Percentiles rank a stretch among this genome's conserved stretches.
These are phyloP conservation scores for Penicillium sp. DNA, from an alignment of 2,329 filamentous ascomycete genomes.

Conservation along the genomic window DNA sequence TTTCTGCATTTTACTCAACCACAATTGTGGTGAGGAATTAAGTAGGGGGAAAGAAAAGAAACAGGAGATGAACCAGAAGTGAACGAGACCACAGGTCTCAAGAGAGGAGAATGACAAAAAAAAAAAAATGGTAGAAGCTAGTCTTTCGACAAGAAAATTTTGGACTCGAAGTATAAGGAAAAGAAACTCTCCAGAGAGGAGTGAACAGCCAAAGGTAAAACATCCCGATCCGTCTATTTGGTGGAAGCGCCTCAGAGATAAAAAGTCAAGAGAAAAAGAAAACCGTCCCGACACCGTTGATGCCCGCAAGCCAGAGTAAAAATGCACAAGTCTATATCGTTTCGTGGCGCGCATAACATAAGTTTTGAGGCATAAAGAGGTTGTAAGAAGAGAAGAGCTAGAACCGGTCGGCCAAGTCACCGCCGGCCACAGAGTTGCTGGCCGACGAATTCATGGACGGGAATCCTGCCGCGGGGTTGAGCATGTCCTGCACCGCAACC, in stretches of 20 bases:
- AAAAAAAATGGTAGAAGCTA: constrained; percentile 5
- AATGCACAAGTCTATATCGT: constrained; percentile 44
- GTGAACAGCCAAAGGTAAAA: constrained; percentile 13
- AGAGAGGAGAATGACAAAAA: constrained; percentile 23
- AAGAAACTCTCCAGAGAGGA: constrained; percentile 4
- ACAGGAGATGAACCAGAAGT: constrained; percentile 11
- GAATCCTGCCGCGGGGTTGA: constrained; percentile 66
- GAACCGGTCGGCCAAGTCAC: constrained; percentile 62
- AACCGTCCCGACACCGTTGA: constrained; percentile 37
- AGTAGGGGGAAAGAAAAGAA: constrained; percentile 9
- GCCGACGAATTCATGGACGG: constrained; percentile 75
- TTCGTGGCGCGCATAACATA: constrained; percentile 39
- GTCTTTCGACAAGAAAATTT: constrained; percentile 18
- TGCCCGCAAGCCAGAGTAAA: constrained; percentile 37
- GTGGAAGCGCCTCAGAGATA: constrained; percentile 22
- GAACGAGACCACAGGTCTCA: constrained; percentile 24
- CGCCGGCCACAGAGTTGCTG: constrained; percentile 73
- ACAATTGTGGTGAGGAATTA: constrained; percentile 19
- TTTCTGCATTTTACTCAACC: constrained; percentile 16
- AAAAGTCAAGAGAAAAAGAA: constrained; percentile 18
- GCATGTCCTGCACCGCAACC: constrained; percentile 80
- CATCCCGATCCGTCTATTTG: constrained; percentile 23
- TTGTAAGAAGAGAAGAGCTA: constrained; percentile 23
- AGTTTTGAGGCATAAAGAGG: constrained; percentile 13
- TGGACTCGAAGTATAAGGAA: constrained; percentile 13